Base-by-base conservation (phyloP, 2,329 filamentous ascomycete genomes). In the Atkinsonella texensis region DNA sequence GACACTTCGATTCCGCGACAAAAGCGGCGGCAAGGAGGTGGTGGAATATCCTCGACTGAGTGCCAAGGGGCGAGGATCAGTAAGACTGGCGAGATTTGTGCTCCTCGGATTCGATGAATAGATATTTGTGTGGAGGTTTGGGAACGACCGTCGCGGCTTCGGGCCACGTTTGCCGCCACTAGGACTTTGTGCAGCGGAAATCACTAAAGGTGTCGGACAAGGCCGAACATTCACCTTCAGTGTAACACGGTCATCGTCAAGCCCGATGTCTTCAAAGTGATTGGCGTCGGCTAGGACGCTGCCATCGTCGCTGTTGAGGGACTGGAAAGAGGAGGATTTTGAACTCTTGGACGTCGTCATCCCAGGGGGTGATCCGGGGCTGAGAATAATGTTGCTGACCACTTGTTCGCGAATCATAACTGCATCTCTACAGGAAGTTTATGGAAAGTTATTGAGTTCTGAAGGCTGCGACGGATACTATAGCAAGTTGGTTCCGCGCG, bases 251-350 rank as follows among this genome's bases (percentile, higher is more conserved):
- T 66, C 74, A 55, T 89, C 83, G 59, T 89, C 85, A 32, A 97
- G 80, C 12, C 86, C 88, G 64, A 96, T 95, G 57, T 96, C 91
- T 66, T 97, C 91, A 61, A 96, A 96, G 65, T 96, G 83, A 56
- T 81, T 83, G 53, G 85, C 79, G 63, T 95, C 87, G 49, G 81
- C 76, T 45, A 87, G 72, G 48, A 82, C 76, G 58, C 76, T 80
- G 62, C 84, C 81, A 59, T 87, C 86, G 61, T 89, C 85, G 61
- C 83, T 85, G 55, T 80, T 83, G 52, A 85, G 83, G 39, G 89
- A 95, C 59, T 84, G 85, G 62, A 91, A 86, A 48, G 89, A 95
- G 5, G 88, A 94, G 31, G 89, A 89, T 69, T 93, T 94, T 57
- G 88, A 95, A 56, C 88, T 93, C 68, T 91, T 94, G 54, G 88